These are phyloP conservation scores for Cephaloascus albidus DNA, from an alignment of 805 yeast species.

Conservation along the genomic window DNA sequence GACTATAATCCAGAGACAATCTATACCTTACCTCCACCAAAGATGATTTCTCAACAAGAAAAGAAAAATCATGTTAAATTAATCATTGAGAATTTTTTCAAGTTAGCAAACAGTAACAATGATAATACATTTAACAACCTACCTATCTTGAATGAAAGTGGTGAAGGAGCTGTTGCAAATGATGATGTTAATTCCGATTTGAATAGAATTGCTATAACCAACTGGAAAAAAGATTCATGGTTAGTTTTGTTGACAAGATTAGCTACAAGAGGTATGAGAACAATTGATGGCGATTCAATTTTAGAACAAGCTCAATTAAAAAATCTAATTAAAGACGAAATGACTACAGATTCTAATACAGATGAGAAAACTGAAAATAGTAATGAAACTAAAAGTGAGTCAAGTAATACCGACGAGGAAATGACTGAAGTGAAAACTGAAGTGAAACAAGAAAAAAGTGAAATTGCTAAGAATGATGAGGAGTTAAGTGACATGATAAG, in stretches of 20 bases:
- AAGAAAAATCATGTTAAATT: constrained; percentile 48
- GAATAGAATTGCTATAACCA: constrained; percentile 42
- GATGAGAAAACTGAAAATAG: too few relatives aligned
- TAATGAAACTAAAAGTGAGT: too few relatives aligned
- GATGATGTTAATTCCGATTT: constrained; percentile 37
- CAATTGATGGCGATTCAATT: too few relatives aligned
- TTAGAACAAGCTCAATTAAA: too few relatives aligned
- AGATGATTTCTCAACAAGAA: constrained; percentile 37
- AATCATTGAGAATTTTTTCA: constrained; percentile 51
- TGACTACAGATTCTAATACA: too few relatives aligned
- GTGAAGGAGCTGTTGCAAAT: constrained; percentile 10
- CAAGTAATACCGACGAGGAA: constrained; percentile 1
- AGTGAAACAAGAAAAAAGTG: constrained; percentile 10
- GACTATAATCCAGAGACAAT: constrained; percentile 29
- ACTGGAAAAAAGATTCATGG: constrained; percentile 66
- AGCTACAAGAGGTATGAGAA: constrained; percentile 69
- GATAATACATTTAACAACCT: constrained; percentile 1
- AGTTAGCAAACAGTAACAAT: constrained; percentile 27
- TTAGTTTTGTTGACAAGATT: constrained; percentile 62
- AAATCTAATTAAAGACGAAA: too few relatives aligned
- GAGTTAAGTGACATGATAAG: constrained; percentile 56
- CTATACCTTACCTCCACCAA: constrained; percentile 51
- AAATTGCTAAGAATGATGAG: constrained; percentile 16
- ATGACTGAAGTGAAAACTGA: constrained; percentile 5
- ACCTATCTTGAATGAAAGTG: background rate